Base-by-base conservation (phyloP, 192 early-diverging fungal species). In the Podila minutissima region DNA sequence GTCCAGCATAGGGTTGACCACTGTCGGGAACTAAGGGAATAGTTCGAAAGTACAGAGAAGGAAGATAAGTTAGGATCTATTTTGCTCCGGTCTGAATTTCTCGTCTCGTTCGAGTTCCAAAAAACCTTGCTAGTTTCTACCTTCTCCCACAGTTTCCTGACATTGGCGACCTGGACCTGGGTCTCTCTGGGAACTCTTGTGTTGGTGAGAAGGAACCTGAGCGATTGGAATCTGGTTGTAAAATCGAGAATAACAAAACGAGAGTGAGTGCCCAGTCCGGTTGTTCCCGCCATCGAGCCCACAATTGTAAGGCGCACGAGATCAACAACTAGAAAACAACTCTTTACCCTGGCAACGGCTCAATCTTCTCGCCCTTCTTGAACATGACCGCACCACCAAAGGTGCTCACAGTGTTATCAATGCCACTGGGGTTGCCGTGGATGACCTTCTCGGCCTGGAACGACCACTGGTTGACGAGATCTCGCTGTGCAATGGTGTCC, bases 401-500 rank as follows among this genome's bases (percentile, higher is more conserved):
- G 26, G 95, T 95, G 64, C 91, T 89, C 11, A 98, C 88, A 22
- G 96, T 86, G 75, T 99, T 99, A 74, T 99, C 98, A 15, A 99
- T 89, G 2, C 98, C 98, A 29, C 94, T 96, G 7, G 97, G 97
- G 35, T 93, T 95, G 11, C 97, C 97, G 72, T 99, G 98, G 17
- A 97, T 93, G 12, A 99, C 94, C 79, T 96, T 93, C 79, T 99
- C 98, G 2, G 95, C 92, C 62, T 88, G 87, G 75, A 94, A 97
- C 7, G 96, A 95, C 93, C 95, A 97, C n/a, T 85, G 77, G 67
- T 99, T 98, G 59, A 98, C 89, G 62, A 88, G 66, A 28, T 89
- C 76, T 49, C 57, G 64, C 11, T 74, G 73, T 19, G 66, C 32
- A 8, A 32, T 28, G 9, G 53, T 49, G 57, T 67, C 67, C 46